Conservation (phyloP, 2,329 filamentous ascomycete genomes). For the Pseudogymnoascus sp. region DNA sequence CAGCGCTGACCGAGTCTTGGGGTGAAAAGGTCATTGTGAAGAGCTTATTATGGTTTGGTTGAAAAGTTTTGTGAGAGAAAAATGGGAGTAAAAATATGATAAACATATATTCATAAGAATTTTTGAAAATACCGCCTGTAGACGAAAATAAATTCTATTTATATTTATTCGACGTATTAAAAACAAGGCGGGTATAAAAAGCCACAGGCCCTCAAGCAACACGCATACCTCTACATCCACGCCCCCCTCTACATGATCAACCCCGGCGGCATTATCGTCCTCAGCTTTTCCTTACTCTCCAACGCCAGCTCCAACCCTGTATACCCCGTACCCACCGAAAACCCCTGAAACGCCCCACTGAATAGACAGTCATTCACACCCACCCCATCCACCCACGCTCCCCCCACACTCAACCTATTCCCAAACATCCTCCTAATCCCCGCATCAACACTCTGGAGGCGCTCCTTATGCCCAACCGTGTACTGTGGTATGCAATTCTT, state of each 20-base stretch:
- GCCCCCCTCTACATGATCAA: not conserved
- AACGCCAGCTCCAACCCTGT: not conserved
- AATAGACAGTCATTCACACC: conserved; percentile 46
- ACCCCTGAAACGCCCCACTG: not conserved
- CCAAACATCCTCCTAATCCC: conserved; percentile 25
- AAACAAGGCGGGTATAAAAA: not conserved
- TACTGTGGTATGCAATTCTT: conserved; percentile 86
- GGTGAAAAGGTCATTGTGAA: not conserved
- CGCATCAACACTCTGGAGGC: conserved; percentile 24
- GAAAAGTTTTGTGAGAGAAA: not conserved
- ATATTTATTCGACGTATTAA: not conserved
- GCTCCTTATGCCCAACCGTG: conserved; percentile 58
- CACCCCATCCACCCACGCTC: conserved; percentile 36
- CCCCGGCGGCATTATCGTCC: not conserved
- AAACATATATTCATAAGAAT: not conserved
- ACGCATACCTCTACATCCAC: not conserved
- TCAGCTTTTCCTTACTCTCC: not conserved
- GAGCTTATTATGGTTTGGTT: not conserved
- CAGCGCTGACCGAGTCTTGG: no score
- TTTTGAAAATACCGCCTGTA: not conserved
- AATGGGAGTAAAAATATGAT: not conserved
- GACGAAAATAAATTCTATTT: not conserved
- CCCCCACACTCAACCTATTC: conserved; percentile 34
- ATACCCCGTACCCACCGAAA: not conserved
- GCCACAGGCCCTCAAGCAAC: not conserved